Evolutionary conservation across 805 yeast species (phyloP).

Genomic region (Pichia deserticola): DNA sequence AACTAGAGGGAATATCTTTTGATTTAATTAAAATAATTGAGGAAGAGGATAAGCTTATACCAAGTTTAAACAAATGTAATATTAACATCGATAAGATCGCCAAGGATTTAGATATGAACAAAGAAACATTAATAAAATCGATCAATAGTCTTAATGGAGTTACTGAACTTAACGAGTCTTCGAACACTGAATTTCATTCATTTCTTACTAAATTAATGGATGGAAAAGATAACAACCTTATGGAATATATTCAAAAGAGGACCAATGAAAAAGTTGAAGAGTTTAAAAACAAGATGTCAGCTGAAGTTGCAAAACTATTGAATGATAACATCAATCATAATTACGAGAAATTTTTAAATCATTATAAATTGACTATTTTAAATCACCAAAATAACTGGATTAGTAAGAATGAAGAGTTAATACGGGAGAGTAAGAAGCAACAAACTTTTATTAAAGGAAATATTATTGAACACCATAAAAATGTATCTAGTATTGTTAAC

Average conservation of each 20-base stretch:
- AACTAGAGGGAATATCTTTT: background rate
- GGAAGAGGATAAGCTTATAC: background rate
- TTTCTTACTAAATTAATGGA: background rate
- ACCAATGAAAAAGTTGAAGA: background rate
- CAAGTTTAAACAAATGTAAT: background rate
- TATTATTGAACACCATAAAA: background rate
- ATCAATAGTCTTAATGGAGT: too few relatives aligned
- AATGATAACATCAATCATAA: background rate
- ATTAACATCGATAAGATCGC: background rate
- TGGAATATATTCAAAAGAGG: background rate
- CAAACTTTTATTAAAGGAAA: background rate
- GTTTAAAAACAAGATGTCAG: slow-evolving; percentile 1
- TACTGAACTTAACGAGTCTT: too few relatives aligned
- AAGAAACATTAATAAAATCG: too few relatives aligned
- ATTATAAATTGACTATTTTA: background rate
- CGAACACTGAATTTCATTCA: background rate
- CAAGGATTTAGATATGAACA: too few relatives aligned
- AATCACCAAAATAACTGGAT: background rate
- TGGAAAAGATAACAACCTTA: background rate
- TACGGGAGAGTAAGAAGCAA: background rate
- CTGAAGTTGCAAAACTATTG: background rate
- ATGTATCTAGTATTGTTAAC: background rate
- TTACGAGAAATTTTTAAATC: background rate
- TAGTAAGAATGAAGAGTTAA: background rate
- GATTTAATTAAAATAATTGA: background rate